phyloP scores from a whole-genome alignment of 495 filamentous ascomycete genomes.

The Geopyxis carbonaria region DNA sequence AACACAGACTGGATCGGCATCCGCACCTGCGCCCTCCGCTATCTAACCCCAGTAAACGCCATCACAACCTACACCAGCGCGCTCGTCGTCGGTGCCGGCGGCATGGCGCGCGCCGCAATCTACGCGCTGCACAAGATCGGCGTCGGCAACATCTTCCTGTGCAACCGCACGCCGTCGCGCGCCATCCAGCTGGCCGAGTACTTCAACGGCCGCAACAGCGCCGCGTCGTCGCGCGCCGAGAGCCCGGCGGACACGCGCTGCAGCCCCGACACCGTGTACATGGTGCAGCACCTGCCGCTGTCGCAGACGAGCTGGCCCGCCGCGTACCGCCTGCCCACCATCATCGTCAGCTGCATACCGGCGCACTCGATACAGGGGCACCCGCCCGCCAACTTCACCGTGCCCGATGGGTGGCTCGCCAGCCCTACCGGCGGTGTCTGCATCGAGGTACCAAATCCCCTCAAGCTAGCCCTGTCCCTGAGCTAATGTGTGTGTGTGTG shows the following conservation, averaged over 20 bases:
- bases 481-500: slow-evolving; percentile 6
- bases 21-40: slow-evolving; percentile 48
- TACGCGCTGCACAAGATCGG: slow-evolving; percentile 66
- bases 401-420: slow-evolving; percentile 55
- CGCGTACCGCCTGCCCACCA: slow-evolving; percentile 47
- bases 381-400: slow-evolving; percentile 53
- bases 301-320: slow-evolving; percentile 48
- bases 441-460: slow-evolving; percentile 40
- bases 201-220: slow-evolving; percentile 39
- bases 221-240: slow-evolving; percentile 29
- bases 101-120: slow-evolving; percentile 64
- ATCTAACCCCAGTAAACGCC: slow-evolving; percentile 63
- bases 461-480: slow-evolving; percentile 8
- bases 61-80: slow-evolving; percentile 51
- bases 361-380: slow-evolving; percentile 44
- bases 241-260: too few species aligned
- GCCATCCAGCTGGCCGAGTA: slow-evolving; percentile 52
- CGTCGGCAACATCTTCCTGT: slow-evolving; percentile 62
- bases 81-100: slow-evolving; percentile 62
- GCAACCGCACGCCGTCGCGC: slow-evolving; percentile 47
- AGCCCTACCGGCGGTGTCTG: slow-evolving; percentile 67
- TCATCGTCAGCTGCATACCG: slow-evolving; percentile 62
- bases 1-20: slow-evolving; percentile 79
- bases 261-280: slow-evolving; percentile 27
- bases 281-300: slow-evolving; percentile 44